Evolutionary conservation across 192 early-diverging fungal species (phyloP).

Genomic region (Dimargaris verticillata): DNA sequence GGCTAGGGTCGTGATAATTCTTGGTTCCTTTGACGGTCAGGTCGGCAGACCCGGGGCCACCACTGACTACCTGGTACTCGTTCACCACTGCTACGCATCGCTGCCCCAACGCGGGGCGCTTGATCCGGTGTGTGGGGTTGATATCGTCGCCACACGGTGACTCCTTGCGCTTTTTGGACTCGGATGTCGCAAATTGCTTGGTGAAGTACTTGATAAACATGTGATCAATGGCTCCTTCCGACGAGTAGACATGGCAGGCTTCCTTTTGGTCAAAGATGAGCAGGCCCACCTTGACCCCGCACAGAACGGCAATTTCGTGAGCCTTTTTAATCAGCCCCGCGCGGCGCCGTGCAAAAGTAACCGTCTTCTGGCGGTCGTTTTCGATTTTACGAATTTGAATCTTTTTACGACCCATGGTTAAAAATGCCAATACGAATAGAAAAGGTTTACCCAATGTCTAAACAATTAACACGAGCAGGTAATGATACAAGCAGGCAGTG

Average conservation of each 20-base stretch:
- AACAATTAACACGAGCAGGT: too few species aligned
- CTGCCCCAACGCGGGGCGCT: conserved; percentile 18
- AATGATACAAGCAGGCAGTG: too few species aligned
- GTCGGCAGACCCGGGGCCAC: conserved; percentile 21
- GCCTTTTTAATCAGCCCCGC: conserved; percentile 35
- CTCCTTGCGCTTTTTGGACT: conserved; percentile 29
- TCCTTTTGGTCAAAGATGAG: conserved; percentile 31
- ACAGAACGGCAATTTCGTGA: conserved; percentile 29
- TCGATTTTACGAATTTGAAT: conserved; percentile 27
- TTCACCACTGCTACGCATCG: conserved; percentile 30
- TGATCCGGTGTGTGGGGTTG: conserved; percentile 23
- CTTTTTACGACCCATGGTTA: conserved; percentile 10
- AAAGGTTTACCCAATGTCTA: too few species aligned
- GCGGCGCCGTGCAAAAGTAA: conserved; percentile 30
- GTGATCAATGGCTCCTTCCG: conserved; percentile 19
- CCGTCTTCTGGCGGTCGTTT: conserved; percentile 27
- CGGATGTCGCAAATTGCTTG: conserved; percentile 33
- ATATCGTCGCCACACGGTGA: background rate
- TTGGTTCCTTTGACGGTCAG: conserved; percentile 29
- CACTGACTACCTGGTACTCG: conserved; percentile 24
- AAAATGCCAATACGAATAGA: too few species aligned
- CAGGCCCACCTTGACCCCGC: conserved; percentile 26
- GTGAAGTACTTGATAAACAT: conserved; percentile 25
- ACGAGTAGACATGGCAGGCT: conserved; percentile 33
- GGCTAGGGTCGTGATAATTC: conserved; percentile 24